Evolutionary conservation across 176 grass and related monocot genomes (phyloP).

Genomic region (Eleusine indica): DNA sequence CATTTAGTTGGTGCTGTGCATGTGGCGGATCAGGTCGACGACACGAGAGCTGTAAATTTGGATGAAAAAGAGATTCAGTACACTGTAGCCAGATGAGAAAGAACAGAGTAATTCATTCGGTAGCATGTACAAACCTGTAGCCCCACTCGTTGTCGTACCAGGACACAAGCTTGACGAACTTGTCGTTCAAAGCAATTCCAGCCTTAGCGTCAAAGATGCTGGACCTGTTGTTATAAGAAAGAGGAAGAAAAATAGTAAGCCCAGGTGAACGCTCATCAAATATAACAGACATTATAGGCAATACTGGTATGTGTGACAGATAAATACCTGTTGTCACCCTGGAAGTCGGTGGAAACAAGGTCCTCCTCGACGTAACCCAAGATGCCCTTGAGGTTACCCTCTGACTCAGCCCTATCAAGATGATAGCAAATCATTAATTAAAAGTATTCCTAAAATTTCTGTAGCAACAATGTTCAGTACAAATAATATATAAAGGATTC

Average conservation of each 20-base stretch:
- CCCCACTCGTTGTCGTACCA: constrained; percentile 84
- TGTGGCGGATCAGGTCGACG: constrained; percentile 87
- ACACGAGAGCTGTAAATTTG: constrained; percentile 69
- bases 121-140: constrained; percentile 54
- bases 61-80: not conserved
- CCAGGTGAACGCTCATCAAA: not conserved
- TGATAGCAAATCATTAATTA: not conserved
- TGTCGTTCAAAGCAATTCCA: constrained; percentile 64
- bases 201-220: constrained; percentile 71
- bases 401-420: constrained; percentile 69
- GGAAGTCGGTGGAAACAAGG: constrained; percentile 90
- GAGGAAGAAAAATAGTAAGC: not conserved
- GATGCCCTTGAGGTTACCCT: constrained; percentile 87
- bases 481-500: not conserved
- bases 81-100: not conserved
- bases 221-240: constrained; percentile 34
- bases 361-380: constrained; percentile 89
- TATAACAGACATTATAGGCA: not conserved
- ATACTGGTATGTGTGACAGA: not conserved
- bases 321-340: constrained; percentile 84
- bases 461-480: no score
- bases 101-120: not conserved
- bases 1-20: constrained; percentile 60
- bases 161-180: constrained; percentile 62
- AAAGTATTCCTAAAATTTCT: not conserved